These are phyloP conservation scores for Yamadazyma triangularis DNA, from an alignment of 1,139 yeast genomes.

Conservation along the genomic window DNA sequence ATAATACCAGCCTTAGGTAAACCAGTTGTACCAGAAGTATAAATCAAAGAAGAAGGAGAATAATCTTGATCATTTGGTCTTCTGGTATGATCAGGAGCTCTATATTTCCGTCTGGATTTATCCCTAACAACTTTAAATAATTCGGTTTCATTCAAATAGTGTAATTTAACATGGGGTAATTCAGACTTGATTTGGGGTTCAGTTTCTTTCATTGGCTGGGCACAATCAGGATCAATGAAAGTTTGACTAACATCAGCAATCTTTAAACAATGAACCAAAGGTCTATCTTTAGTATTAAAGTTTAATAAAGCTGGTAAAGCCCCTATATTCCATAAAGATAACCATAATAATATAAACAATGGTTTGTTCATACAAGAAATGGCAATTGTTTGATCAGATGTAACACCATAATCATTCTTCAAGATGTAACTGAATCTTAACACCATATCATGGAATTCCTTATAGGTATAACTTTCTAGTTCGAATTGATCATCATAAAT, in stretches of 20 bases:
- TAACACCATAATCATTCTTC: constrained; percentile 58
- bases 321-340: constrained; percentile 87
- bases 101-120: constrained; percentile 44
- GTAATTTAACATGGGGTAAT: constrained; percentile 40
- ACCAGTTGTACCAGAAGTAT: constrained; percentile 95
- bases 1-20: constrained; percentile 91
- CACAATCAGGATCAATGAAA: constrained; percentile 72
- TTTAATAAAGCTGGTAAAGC: constrained; percentile 86
- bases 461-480: constrained; percentile 63
- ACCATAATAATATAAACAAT: constrained; percentile 72
- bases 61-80: constrained; percentile 53
- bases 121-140: constrained; percentile 40
- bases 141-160: constrained; percentile 53
- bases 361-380: constrained; percentile 82
- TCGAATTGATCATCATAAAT: constrained; percentile 51
- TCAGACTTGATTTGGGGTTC: constrained; percentile 42
- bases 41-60: constrained; percentile 69
- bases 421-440: constrained; percentile 64
- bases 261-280: constrained; percentile 76
- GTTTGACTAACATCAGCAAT: constrained; percentile 63
- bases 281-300: constrained; percentile 69
- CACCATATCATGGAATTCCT: constrained; percentile 61
- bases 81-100: constrained; percentile 55
- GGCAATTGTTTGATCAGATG: constrained; percentile 68
- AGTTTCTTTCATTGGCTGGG: constrained; percentile 50